These are phyloP conservation scores for Warburgia ugandensis DNA, from an alignment of 164 flowering plant genomes.

Conservation along the genomic window DNA sequence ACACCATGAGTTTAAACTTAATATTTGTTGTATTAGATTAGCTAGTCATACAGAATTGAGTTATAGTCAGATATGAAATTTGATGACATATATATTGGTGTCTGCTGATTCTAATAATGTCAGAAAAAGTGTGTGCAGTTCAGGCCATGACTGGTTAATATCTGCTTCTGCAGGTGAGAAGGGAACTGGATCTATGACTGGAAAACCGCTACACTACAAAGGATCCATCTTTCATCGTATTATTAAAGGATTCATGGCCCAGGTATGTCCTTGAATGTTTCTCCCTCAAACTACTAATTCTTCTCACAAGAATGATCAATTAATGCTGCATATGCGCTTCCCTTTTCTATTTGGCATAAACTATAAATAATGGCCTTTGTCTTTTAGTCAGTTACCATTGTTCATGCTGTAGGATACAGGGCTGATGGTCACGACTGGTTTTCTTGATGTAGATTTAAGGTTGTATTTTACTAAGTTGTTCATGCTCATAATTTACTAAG, in stretches of 20 bases:
- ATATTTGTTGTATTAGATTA: neutral
- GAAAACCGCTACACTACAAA: slow-evolving; percentile 78
- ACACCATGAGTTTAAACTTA: no score
- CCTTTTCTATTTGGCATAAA: slow-evolving; percentile 31
- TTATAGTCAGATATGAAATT: neutral
- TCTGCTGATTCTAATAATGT: no score
- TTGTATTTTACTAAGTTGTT: slow-evolving; percentile 61
- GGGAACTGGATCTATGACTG: slow-evolving; percentile 60
- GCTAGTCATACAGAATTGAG: neutral
- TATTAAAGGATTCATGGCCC: slow-evolving; percentile 73
- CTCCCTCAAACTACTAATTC: slow-evolving; percentile 1
- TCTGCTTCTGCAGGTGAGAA: slow-evolving; percentile 56
- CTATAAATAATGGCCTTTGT: slow-evolving; percentile 39
- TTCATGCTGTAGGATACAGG: slow-evolving; percentile 95
- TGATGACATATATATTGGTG: neutral
- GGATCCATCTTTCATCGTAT: slow-evolving; percentile 88
- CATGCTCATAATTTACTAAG: slow-evolving; percentile 35
- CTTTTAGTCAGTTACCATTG: slow-evolving; percentile 70
- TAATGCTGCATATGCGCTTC: slow-evolving; percentile 5
- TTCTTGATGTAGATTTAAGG: slow-evolving; percentile 87
- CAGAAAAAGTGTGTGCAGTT: no score
- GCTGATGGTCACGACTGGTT: slow-evolving; percentile 86
- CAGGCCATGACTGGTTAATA: neutral
- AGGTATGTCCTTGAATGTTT: slow-evolving; percentile 44
- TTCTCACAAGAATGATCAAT: neutral